These are phyloP conservation scores for Agrocybe praecox DNA, from an alignment of 768 basidiomycete genomes.

Conservation along the genomic window DNA sequence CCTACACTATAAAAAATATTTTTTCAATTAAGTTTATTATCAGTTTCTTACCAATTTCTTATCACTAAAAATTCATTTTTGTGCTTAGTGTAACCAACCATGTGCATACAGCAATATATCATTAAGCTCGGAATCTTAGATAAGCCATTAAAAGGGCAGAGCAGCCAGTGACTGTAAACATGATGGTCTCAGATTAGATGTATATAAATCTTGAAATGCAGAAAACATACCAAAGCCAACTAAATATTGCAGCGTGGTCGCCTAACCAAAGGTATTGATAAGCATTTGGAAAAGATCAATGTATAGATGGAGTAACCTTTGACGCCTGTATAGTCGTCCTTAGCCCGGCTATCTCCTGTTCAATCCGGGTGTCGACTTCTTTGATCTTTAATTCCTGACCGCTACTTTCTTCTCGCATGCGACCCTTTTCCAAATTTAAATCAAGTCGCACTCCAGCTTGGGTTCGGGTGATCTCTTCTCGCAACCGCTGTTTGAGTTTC, in stretches of 20 bases:
- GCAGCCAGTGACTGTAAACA: slow-evolving; percentile 90
- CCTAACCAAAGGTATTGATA: slow-evolving; percentile 39
- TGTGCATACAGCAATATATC: slow-evolving; percentile 2
- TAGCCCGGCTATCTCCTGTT: slow-evolving; percentile 90
- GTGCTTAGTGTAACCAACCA: neutral
- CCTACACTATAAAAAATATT: too few species aligned
- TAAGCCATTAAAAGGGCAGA: slow-evolving; percentile 89
- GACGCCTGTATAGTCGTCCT: slow-evolving; percentile 84
- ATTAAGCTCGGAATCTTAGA: slow-evolving; percentile 63
- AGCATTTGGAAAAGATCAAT: neutral
- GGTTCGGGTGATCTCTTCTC: slow-evolving; percentile 90
- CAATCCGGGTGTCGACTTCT: slow-evolving; percentile 96
- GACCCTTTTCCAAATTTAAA: slow-evolving; percentile 94
- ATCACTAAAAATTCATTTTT: neutral
- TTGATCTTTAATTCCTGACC: slow-evolving; percentile 95
- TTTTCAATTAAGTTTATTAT: too few species aligned
- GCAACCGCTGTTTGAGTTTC: slow-evolving; percentile 90
- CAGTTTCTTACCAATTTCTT: too few species aligned
- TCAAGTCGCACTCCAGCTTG: slow-evolving; percentile 94
- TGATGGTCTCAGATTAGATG: too few species aligned
- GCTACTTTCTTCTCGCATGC: slow-evolving; percentile 91
- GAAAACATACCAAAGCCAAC: slow-evolving; percentile 77
- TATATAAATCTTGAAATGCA: too few species aligned
- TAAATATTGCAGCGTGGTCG: slow-evolving; percentile 84
- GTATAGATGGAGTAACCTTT: slow-evolving; percentile 49